A percentile compares a stretch with the other conserved stretches of the same genome.
Conservation (phyloP, 2,329 filamentous ascomycete genomes). For the Davidsoniella virescens region DNA sequence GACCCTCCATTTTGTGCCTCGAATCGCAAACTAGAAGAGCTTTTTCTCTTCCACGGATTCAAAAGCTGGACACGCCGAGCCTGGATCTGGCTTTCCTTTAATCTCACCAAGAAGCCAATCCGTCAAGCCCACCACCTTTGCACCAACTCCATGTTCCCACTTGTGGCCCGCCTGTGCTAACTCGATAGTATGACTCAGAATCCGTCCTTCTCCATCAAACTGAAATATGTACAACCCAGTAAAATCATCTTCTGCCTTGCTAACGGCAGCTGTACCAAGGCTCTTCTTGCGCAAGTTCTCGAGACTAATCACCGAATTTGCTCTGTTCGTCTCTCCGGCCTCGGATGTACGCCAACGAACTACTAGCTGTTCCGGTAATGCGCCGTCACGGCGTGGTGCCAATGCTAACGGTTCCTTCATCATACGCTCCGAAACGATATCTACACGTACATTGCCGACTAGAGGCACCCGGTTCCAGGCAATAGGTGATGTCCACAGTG, state of each 20-base stretch:
- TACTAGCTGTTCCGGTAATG: slow-evolving; percentile 61
- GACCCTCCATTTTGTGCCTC: too few relatives aligned
- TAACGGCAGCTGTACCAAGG: slow-evolving; percentile 24
- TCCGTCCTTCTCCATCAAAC: slow-evolving; percentile 73
- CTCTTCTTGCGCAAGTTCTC: background rate
- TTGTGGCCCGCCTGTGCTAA: slow-evolving; percentile 70
- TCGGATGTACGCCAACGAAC: slow-evolving; percentile 57
- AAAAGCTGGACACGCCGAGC: slow-evolving; percentile 13
- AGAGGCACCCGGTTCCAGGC: slow-evolving; percentile 90
- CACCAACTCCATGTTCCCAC: slow-evolving; percentile 66
- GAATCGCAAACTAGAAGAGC: too few relatives aligned
- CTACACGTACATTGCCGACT: slow-evolving; percentile 73
- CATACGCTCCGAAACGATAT: slow-evolving; percentile 83
- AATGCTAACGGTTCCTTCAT: slow-evolving; percentile 39
- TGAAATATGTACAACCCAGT: slow-evolving; percentile 89
- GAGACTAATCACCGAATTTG: slow-evolving; percentile 9
- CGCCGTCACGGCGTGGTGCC: slow-evolving; percentile 33
- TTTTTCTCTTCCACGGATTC: background rate
- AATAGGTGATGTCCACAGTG: slow-evolving; percentile 88
- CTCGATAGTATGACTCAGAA: slow-evolving; percentile 84
- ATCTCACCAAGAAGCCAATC: slow-evolving; percentile 86
- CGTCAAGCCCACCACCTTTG: slow-evolving; percentile 76
- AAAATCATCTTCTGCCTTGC: slow-evolving; percentile 46
- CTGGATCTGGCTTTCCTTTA: slow-evolving; percentile 9
- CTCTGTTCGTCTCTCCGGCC: slow-evolving; percentile 19